Evolutionary conservation across 2,329 filamentous ascomycete genomes (phyloP).

Genomic region (Exophiala mesophila): DNA sequence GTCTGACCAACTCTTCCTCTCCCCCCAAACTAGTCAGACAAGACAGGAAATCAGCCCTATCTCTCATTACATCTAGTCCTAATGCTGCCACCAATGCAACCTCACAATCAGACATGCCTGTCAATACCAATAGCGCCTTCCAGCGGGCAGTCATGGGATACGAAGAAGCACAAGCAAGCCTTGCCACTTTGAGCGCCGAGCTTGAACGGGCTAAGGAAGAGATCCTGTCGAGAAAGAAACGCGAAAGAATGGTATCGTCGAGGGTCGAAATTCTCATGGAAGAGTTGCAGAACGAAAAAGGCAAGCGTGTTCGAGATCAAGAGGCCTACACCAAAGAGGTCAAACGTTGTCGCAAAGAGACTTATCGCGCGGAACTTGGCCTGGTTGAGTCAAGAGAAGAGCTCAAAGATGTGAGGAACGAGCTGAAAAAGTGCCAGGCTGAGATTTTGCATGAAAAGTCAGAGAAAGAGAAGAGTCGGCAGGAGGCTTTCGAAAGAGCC

Average conservation of each 20-base stretch:
- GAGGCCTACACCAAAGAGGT: constrained; percentile 54
- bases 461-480: constrained; percentile 41
- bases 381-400: constrained; percentile 53
- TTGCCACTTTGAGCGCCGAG: constrained; percentile 31
- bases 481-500: constrained; percentile 45
- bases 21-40: constrained; percentile 13
- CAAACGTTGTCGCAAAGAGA: constrained; percentile 51
- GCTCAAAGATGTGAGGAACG: constrained; percentile 38
- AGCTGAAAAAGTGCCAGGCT: constrained; percentile 48
- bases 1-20: constrained; percentile 31
- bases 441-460: constrained; percentile 48
- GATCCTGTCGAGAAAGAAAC: constrained; percentile 38
- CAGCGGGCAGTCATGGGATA: constrained; percentile 42
- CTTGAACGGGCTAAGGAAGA: constrained; percentile 40
- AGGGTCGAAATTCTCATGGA: constrained; percentile 45
- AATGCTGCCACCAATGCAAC: constrained; percentile 25
- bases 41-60: not conserved
- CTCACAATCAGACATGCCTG: constrained; percentile 29
- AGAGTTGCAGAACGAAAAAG: constrained; percentile 49
- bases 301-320: constrained; percentile 45
- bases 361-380: constrained; percentile 52
- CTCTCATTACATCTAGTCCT: not conserved
- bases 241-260: constrained; percentile 42
- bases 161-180: constrained; percentile 42
- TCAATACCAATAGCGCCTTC: constrained; percentile 38